Conservation (phyloP, 108 stramenopile species). For the Fragilaria crotonensis region DNA sequence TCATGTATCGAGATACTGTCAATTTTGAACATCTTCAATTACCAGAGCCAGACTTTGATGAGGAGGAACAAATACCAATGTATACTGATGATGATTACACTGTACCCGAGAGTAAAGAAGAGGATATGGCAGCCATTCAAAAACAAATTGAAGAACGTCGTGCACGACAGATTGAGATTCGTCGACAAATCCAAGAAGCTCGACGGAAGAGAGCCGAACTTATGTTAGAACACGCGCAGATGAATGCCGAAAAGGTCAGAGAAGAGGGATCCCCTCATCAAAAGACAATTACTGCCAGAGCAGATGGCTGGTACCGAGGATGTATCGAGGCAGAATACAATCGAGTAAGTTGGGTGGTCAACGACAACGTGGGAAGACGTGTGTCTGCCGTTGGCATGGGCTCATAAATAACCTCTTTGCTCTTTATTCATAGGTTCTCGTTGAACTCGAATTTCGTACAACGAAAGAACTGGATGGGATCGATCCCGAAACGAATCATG, state of each 20-base stretch:
- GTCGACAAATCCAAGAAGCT: constrained; percentile 25
- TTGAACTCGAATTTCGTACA: constrained; percentile 73
- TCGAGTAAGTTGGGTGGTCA: constrained; percentile 12
- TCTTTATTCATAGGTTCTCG: constrained; percentile 27
- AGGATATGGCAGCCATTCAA: not conserved
- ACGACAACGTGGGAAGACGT: no score
- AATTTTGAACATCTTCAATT: constrained; percentile 57
- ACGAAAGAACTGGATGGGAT: constrained; percentile 60
- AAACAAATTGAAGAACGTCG: constrained; percentile 3
- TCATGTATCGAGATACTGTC: constrained; percentile 20
- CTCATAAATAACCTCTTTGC: no score
- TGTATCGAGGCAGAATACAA: constrained; percentile 44
- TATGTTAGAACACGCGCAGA: constrained; percentile 7
- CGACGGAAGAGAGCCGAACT: constrained; percentile 17
- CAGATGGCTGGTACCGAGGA: constrained; percentile 73
- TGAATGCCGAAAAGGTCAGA: constrained; percentile 13
- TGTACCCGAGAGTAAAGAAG: constrained; percentile 13
- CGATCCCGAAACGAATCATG: constrained; percentile 50
- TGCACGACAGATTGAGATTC: constrained; percentile 16
- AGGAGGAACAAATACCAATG: constrained; percentile 20
- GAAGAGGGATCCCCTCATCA: constrained; percentile 56
- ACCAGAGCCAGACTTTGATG: constrained; percentile 5
- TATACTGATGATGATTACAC: constrained; percentile 21
- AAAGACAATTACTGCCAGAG: constrained; percentile 31
- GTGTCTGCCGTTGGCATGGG: no score